These are phyloP conservation scores for Cyclocybe aegerita DNA, from an alignment of 768 basidiomycete species.

Conservation along the genomic window DNA sequence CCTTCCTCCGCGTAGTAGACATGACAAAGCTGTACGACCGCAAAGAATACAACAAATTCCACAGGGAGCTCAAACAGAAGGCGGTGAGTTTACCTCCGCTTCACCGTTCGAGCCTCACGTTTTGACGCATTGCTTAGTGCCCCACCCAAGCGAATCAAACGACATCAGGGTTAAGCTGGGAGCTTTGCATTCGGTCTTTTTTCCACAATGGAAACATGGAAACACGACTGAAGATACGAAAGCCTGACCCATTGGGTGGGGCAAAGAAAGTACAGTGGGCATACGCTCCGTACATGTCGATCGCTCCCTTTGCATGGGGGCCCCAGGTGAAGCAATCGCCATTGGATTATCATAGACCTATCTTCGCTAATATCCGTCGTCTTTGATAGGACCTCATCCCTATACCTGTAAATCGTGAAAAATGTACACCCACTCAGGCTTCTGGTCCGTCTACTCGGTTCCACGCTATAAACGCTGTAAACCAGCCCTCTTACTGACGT, in stretches of 20 bases:
- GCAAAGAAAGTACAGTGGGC: slow-evolving; percentile 22
- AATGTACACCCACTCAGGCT: slow-evolving; percentile 10
- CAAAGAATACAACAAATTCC: slow-evolving; percentile 25
- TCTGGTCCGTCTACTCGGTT: not conserved
- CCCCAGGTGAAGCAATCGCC: slow-evolving; percentile 23
- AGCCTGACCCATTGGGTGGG: slow-evolving; percentile 12
- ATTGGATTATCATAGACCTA: not conserved
- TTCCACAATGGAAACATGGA: slow-evolving; percentile 26
- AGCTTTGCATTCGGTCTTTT: slow-evolving; percentile 24
- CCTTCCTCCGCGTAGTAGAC: slow-evolving; percentile 31
- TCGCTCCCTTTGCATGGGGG: slow-evolving; percentile 21
- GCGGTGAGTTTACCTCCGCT: slow-evolving; percentile 14
- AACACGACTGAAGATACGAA: slow-evolving; percentile 24
- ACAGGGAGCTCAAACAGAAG: slow-evolving; percentile 17
- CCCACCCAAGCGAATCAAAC: not conserved
- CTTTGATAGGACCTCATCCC: slow-evolving; percentile 27
- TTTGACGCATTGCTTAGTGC: not conserved
- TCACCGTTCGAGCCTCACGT: not conserved
- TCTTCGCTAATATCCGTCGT: not conserved
- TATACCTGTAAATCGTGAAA: slow-evolving; percentile 30
- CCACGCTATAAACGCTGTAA: slow-evolving; percentile 4
- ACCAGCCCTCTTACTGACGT: no score
- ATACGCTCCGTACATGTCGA: slow-evolving; percentile 31
- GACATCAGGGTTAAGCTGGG: slow-evolving; percentile 8
- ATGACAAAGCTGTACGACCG: slow-evolving; percentile 29